Evolutionary conservation across 257 asterid genomes (phyloP), one percentile per base, ranked within the genome.

Genomic region (Fraxinus excelsior): DNA sequence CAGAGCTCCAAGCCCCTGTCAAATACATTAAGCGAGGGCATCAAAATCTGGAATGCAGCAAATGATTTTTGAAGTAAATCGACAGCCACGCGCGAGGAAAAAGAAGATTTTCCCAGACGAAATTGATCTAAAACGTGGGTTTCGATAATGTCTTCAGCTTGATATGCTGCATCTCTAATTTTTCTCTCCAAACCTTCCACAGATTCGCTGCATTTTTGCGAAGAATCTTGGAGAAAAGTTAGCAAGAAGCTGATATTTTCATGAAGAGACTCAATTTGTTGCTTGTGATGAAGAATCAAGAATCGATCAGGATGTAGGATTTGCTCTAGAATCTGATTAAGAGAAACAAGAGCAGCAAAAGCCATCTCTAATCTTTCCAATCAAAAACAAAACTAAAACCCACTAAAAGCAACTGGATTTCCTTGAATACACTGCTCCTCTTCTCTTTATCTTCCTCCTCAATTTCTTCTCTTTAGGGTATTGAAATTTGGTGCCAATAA

Each of bases 131-230:
- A 68, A 19, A 72, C 13, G 23, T 49, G 40, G 31, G 74, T 66
- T 64, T 82, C 81, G 4, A 82, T 70, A 0, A 29, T 67, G 42
- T 82, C 82, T 74, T 78, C 78, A 35, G 75, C 82, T 11, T 26
- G 60, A 49, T 70, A 29, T 66, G 76, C 81, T 53, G 76, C 29
- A 31, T 64, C 58, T 25, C 51, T 79, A 42, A 82, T 75, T 51
- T 5, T 23, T 18, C 5, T 8, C 35, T 78, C 78, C 37, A 71
- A 25, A 60, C n/a, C 31, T 14, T 66, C 64, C 4, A 74, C 14
- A 5, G 49, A 49, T 40, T 82, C n/a, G 65, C 26, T 40, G 9
- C 31, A 68, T 76, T 65, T 49, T 42, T 64, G 72, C 53, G 40
- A 8, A 23, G 5, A 25, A 58, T 11, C 37, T 51, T 73, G 75